Percentiles rank a stretch among this genome's conserved stretches.
These are phyloP conservation scores for Lasiosphaeris hirsuta DNA, from an alignment of 495 filamentous ascomycete genomes.

Conservation along the genomic window DNA sequence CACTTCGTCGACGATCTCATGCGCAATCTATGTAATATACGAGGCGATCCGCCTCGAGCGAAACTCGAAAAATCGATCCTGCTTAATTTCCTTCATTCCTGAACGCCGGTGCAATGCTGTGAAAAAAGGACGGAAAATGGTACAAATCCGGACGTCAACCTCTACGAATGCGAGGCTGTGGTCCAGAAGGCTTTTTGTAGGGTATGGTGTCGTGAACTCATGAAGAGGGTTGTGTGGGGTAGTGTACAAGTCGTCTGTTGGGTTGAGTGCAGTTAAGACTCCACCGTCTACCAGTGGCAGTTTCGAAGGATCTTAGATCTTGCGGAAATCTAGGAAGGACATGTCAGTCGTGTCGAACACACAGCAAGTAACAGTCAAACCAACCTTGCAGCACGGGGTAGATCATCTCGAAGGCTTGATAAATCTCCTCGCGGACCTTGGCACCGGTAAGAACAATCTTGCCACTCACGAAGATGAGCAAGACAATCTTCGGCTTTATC, in stretches of 20 bases:
- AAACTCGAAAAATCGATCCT: constrained; percentile 12
- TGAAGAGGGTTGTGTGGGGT: constrained; percentile 44
- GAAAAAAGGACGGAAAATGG: constrained; percentile 31
- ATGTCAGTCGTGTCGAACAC: constrained; percentile 15
- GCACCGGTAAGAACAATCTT: constrained; percentile 98
- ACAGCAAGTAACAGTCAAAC: constrained; percentile 25
- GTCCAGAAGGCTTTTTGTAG: constrained; percentile 20
- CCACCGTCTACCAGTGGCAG: constrained; percentile 8
- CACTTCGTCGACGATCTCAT: constrained; percentile 3
- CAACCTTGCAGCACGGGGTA: constrained; percentile 93
- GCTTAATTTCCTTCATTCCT: constrained; percentile 27
- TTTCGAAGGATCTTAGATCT: constrained; percentile 37
- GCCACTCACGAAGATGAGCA: constrained; percentile 96
- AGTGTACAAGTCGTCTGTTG: constrained; percentile 33
- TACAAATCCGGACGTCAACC: constrained; percentile 25
- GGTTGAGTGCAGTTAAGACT: background rate
- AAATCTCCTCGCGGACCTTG: constrained; percentile 98
- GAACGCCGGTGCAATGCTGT: constrained; percentile 58
- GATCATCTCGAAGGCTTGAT: constrained; percentile 98
- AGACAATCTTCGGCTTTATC: constrained; percentile 99
- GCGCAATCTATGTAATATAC: constrained; percentile 21
- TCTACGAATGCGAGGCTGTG: constrained; percentile 4
- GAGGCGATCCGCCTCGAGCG: background rate
- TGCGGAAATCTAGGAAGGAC: constrained; percentile 46
- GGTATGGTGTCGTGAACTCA: constrained; percentile 48